Percentiles rank a stretch among this genome's conserved stretches.
These are phyloP conservation scores for Pisolithus albus DNA, from an alignment of 768 basidiomycete genomes.

Conservation along the genomic window DNA sequence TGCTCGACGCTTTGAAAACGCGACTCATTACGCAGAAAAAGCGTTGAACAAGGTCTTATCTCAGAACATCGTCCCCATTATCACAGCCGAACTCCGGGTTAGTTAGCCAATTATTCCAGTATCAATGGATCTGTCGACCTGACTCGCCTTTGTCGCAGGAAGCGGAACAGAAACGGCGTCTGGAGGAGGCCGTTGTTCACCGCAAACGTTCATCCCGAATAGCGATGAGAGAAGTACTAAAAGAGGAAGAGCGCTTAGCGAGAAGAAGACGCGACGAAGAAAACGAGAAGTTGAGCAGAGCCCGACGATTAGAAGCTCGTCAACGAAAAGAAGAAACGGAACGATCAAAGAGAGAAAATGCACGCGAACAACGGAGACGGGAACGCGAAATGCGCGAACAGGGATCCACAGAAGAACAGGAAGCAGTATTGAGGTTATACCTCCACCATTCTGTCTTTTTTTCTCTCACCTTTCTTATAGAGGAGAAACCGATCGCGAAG, in stretches of 20 bases:
- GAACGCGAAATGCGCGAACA: constrained; percentile 30
- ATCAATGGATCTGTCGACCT: not conserved
- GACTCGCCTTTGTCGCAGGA: constrained; percentile 38
- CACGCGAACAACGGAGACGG: constrained; percentile 44
- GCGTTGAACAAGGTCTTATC: constrained; percentile 63
- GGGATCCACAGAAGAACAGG: constrained; percentile 8
- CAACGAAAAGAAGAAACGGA: constrained; percentile 52
- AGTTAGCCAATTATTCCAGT: constrained; percentile 13
- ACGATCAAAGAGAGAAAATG: constrained; percentile 47
- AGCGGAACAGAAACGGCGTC: constrained; percentile 48
- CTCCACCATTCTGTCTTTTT: not conserved
- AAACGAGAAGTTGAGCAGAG: constrained; percentile 59
- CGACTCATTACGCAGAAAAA: constrained; percentile 75
- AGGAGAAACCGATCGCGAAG: constrained; percentile 1
- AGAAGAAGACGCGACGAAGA: constrained; percentile 60
- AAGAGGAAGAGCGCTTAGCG: constrained; percentile 60
- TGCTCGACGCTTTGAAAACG: constrained; percentile 65
- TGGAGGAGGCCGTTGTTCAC: constrained; percentile 73
- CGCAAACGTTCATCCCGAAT: constrained; percentile 91
- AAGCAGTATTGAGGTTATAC: constrained; percentile 10
- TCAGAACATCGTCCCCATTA: constrained; percentile 61
- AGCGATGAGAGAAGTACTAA: constrained; percentile 72
- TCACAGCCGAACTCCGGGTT: constrained; percentile 64
- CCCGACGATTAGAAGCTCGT: constrained; percentile 50
- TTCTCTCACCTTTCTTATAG: constrained; percentile 15